Evolutionary conservation across 805 yeast genomes (phyloP).

Genomic region (Scheffersomyces spartinae): DNA sequence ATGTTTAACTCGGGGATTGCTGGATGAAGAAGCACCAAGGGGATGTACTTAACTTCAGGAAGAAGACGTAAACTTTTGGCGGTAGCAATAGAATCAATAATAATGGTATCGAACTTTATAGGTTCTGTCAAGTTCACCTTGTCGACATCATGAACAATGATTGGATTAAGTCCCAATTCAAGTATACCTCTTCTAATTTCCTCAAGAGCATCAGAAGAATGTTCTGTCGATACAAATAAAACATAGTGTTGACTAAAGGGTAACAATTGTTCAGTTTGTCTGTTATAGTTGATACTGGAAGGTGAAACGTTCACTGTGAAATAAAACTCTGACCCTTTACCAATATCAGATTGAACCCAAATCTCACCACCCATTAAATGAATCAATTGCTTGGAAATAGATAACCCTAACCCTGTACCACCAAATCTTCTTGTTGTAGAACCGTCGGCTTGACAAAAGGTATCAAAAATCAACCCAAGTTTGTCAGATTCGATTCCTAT

Average conservation of each 20-base stretch:
- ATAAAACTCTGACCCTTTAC: conserved; percentile 73
- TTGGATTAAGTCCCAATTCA: conserved; percentile 50
- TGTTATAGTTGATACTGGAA: conserved; percentile 46
- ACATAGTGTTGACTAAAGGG: conserved; percentile 67
- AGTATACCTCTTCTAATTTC: conserved; percentile 39
- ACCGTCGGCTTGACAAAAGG: conserved; percentile 90
- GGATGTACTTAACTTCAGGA: conserved; percentile 75
- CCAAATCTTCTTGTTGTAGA: conserved; percentile 88
- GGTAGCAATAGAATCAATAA: conserved; percentile 68
- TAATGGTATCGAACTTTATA: conserved; percentile 64
- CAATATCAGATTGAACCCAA: conserved; percentile 78
- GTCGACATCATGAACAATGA: conserved; percentile 41
- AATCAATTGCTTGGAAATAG: conserved; percentile 78
- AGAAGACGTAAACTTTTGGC: conserved; percentile 58
- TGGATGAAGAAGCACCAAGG: conserved; percentile 68
- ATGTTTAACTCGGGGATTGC: conserved; percentile 67
- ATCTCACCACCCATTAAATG: conserved; percentile 91
- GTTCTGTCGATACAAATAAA: conserved; percentile 58
- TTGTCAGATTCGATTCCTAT: conserved; percentile 83
- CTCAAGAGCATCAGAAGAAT: conserved; percentile 37
- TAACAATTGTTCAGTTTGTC: conserved; percentile 55
- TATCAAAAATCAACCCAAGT: conserved; percentile 75
- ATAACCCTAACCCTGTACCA: conserved; percentile 84
- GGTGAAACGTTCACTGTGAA: conserved; percentile 75
- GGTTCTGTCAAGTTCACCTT: conserved; percentile 49